These are phyloP conservation scores for Trichoderma lentiforme DNA, from an alignment of 2,329 filamentous ascomycete species.

Conservation along the genomic window DNA sequence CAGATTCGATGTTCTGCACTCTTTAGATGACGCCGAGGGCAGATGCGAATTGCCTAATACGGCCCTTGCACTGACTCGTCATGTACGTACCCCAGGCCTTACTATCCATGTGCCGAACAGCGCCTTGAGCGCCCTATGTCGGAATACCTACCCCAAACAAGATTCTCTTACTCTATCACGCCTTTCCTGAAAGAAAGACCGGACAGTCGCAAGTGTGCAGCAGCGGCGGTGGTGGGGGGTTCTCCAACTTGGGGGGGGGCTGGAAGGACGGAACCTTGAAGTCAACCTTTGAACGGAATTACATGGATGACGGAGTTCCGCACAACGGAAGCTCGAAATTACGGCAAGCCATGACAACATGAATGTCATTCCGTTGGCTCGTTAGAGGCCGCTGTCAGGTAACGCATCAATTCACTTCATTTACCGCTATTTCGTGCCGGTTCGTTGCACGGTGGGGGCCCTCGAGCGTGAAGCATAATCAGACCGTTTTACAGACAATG, in stretches of 20 bases:
- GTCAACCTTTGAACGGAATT: neutral
- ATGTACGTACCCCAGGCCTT: neutral
- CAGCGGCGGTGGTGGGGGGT: neutral
- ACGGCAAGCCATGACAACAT: neutral
- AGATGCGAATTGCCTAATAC: slow-evolving; percentile 5
- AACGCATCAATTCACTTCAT: neutral
- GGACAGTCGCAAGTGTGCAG: neutral
- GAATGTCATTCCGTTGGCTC: neutral
- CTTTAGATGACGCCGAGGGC: slow-evolving; percentile 10
- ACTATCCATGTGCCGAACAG: neutral
- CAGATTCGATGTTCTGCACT: slow-evolving; percentile 11
- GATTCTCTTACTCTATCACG: neutral
- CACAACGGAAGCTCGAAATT: neutral
- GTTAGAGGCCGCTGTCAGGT: neutral
- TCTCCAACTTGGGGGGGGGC: neutral
- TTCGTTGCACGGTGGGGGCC: neutral
- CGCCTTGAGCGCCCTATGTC: neutral
- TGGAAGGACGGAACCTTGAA: neutral
- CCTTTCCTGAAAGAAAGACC: neutral
- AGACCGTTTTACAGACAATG: neutral
- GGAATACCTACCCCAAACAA: neutral
- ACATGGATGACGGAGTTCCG: neutral
- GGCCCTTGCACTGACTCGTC: neutral
- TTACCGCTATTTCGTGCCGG: neutral
- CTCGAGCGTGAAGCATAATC: neutral